phyloP scores from a whole-genome alignment of 768 basidiomycete species.

The Suillus discolor region DNA sequence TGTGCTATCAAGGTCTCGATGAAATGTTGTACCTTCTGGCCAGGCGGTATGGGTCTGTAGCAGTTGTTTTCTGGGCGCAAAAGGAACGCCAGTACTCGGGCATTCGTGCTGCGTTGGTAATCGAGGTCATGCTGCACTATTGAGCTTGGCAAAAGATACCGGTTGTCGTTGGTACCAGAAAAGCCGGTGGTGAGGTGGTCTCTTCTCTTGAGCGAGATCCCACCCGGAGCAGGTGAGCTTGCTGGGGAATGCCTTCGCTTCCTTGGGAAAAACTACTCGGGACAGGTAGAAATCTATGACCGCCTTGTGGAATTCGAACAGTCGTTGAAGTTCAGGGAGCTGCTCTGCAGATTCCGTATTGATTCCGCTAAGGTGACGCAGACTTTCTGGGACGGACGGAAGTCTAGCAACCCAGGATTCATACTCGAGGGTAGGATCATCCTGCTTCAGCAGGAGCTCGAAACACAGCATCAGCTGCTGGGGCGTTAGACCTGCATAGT shows the following conservation, averaged over 20 bases:
- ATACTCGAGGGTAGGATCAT: neutral
- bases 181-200: slow-evolving; percentile 16
- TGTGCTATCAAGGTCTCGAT: slow-evolving; percentile 33
- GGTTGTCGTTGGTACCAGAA: slow-evolving; percentile 31
- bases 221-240: slow-evolving; percentile 32
- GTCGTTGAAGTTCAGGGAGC: slow-evolving; percentile 14
- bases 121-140: neutral
- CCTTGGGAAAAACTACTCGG: slow-evolving; percentile 28
- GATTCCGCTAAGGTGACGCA: neutral
- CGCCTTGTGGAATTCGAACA: slow-evolving; percentile 21
- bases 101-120: neutral
- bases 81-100: slow-evolving; percentile 21
- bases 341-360: slow-evolving; percentile 1
- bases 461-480: neutral
- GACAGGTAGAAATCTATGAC: slow-evolving; percentile 31
- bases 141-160: slow-evolving; percentile 19
- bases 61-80: slow-evolving; percentile 26
- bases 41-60: slow-evolving; percentile 13
- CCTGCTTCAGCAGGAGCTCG: neutral
- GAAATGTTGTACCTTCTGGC: slow-evolving; percentile 25
- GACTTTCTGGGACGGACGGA: neutral
- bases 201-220: slow-evolving; percentile 27
- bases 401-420: neutral
- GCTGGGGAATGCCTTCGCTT: slow-evolving; percentile 26
- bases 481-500: neutral